Evolutionary conservation across 371 early-diverging fungal genomes (phyloP).

Genomic region (Mortierella sp.): DNA sequence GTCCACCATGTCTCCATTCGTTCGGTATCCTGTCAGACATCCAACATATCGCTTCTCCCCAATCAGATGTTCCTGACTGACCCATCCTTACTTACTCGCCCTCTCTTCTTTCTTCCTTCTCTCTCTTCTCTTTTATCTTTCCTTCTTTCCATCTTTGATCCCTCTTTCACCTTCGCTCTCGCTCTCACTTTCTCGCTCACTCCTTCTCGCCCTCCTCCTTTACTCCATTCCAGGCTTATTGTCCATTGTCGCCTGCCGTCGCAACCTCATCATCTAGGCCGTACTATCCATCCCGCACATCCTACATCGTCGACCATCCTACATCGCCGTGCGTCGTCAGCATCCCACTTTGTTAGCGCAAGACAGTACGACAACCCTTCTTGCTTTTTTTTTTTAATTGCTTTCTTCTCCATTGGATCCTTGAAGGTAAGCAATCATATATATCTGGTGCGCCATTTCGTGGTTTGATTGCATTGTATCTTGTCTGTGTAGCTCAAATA

Average conservation of each 20-base stretch:
- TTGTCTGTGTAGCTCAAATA: background rate
- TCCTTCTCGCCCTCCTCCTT: background rate
- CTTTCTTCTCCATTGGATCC: background rate
- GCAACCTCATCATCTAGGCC: background rate
- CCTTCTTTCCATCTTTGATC: constrained; percentile 3
- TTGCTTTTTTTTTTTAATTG: background rate
- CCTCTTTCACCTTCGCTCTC: constrained; percentile 10
- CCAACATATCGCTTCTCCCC: constrained; percentile 30
- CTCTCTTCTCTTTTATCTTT: background rate
- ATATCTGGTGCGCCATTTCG: background rate
- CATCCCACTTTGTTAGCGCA: background rate
- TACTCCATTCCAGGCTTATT: constrained; percentile 6
- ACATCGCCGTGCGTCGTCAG: background rate
- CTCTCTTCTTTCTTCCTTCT: background rate
- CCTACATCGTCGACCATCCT: background rate
- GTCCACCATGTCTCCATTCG: background rate
- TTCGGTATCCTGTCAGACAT: constrained; percentile 1
- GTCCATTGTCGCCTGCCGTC: background rate
- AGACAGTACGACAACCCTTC: background rate
- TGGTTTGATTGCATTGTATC: background rate
- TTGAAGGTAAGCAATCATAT: background rate
- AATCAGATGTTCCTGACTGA: constrained; percentile 39
- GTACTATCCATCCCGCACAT: background rate
- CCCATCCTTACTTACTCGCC: constrained; percentile 16
- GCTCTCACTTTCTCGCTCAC: constrained; percentile 1